Conservation (phyloP, 371 early-diverging fungal species). For the Mortierella sp. region DNA sequence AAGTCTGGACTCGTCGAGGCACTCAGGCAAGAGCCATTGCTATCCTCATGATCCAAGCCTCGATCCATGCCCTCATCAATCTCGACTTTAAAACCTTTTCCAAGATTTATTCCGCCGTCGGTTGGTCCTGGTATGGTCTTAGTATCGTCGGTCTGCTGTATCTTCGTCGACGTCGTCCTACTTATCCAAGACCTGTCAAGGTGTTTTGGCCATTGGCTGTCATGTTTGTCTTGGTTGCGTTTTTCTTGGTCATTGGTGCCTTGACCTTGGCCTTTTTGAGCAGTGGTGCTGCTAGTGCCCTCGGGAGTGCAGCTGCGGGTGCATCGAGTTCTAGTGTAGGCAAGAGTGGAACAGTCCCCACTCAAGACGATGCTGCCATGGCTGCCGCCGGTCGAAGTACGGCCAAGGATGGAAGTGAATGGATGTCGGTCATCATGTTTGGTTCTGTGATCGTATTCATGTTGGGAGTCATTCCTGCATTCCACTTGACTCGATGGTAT, state of each 20-base stretch:
- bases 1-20: constrained; percentile 27
- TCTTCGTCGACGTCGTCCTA: constrained; percentile 26
- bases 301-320: not conserved
- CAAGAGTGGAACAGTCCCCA: not conserved
- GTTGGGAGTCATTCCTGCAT: constrained; percentile 36
- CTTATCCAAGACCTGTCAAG: constrained; percentile 43
- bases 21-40: constrained; percentile 32
- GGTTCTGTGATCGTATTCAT: constrained; percentile 33
- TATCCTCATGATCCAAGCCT: constrained; percentile 33
- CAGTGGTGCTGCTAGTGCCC: not conserved
- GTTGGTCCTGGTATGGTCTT: constrained; percentile 51
- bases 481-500: constrained; percentile 28
- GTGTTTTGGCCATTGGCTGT: constrained; percentile 47
- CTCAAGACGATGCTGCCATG: not conserved
- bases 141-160: constrained; percentile 39
- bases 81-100: constrained; percentile 53
- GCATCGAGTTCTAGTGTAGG: not conserved
- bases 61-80: constrained; percentile 37
- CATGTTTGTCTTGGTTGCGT: constrained; percentile 37
- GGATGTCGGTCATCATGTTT: constrained; percentile 41
- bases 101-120: constrained; percentile 47
- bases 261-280: constrained; percentile 33
- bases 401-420: constrained; percentile 1
- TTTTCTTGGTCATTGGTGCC: constrained; percentile 47
- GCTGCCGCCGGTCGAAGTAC: not conserved